Base-by-base conservation (phyloP, 73 alveolate genomes). In the Loxodes magnus region DNA sequence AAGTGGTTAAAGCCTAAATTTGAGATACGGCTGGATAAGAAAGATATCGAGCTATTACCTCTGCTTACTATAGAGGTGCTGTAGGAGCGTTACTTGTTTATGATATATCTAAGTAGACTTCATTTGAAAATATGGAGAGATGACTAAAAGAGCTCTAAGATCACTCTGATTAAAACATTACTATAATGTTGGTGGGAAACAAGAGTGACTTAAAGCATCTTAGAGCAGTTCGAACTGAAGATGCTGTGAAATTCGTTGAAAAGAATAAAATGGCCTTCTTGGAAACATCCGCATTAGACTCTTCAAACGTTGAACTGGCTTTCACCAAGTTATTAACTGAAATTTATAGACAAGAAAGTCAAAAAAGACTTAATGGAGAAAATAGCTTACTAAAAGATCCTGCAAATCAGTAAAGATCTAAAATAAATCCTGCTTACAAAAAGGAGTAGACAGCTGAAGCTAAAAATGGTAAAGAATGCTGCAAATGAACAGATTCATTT, bases 1-100 rank as follows among this genome's bases (percentile, higher is more conserved):
- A 71, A 43, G 28, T 41, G n/a, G 44, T 66, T 7, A 79, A 74
- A 28, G 87, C 83, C 15, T 29, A 79, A 17, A 79, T 79, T 12
- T 79, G 92, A 87, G 92, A 79, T 37, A 79, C 92, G 9, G 92
- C 92, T 12, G 92, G 92, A 5, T 61, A 79, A 56, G 92, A 79
- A 53, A 44, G 92, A 39, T 79, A 57, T 39, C 29, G 77, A 26
- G 74, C 88, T 0, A 65, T 79, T 12, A 67, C 92, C 16, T 42
- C 63, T 31, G 84, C 87, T 17, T 79, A 74, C 64, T 74, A 67
- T 42, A 57, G 87, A 38, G 74, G 79, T 29, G 87, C 87, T 4
- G 70, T 67, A 0, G 88, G 82, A 7, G 89, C 93, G 12, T 56
- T 84, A 12, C 36, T 84, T 24, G 93, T 84, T 24, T 84, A 80